These are phyloP conservation scores for Hemisphaericaspora xylofermentans DNA, from an alignment of 1,139 yeast species.

Conservation along the genomic window DNA sequence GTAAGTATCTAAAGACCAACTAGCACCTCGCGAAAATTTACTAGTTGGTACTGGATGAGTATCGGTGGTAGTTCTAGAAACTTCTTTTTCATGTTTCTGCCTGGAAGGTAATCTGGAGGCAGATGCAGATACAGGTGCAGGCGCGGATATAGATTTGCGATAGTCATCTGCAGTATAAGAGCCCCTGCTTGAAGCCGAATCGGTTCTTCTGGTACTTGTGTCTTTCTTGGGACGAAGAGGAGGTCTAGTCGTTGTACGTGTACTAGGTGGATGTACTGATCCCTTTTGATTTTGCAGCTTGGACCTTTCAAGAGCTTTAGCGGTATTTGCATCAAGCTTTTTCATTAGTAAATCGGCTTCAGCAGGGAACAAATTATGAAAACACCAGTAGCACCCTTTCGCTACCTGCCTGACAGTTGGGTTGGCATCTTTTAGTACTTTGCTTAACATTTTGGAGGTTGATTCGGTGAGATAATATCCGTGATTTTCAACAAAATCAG, in stretches of 20 bases:
- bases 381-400: conserved; percentile 74
- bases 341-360: conserved; percentile 57
- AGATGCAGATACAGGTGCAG: not conserved
- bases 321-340: conserved; percentile 35
- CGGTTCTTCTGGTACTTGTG: not conserved
- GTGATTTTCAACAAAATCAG: conserved; percentile 34
- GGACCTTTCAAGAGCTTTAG: conserved; percentile 45
- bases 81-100: not conserved
- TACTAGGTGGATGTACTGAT: not conserved
- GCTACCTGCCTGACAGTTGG: conserved; percentile 77
- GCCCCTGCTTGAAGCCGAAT: not conserved
- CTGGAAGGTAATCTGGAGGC: not conserved
- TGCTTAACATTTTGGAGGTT: conserved; percentile 52
- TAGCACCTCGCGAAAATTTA: not conserved
- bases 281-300: conserved; percentile 17
- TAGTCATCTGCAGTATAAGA: not conserved
- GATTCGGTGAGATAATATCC: conserved; percentile 43
- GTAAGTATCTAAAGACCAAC: not conserved
- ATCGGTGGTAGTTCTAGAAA: not conserved
- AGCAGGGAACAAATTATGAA: conserved; percentile 46
- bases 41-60: not conserved
- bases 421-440: conserved; percentile 76
- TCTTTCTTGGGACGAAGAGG: not conserved
- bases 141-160: not conserved
- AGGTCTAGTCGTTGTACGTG: not conserved